Percentiles rank a stretch among this genome's conserved stretches.
Conservation (phyloP, 2,329 filamentous ascomycete genomes). For the Orbilia quercus region DNA sequence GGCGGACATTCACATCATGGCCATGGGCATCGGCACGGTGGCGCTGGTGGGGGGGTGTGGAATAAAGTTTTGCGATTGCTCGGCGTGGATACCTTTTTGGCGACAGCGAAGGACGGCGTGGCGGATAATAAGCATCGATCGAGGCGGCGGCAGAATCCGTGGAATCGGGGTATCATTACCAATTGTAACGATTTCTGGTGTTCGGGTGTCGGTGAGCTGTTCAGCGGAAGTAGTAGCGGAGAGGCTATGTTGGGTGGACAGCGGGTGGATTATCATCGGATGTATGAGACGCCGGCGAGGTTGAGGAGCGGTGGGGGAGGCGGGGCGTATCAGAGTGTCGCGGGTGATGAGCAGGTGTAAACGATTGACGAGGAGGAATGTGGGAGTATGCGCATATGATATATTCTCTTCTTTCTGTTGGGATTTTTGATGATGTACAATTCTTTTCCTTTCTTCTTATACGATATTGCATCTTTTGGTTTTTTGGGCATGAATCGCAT, state of each 20-base stretch:
- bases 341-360: conserved; percentile 64
- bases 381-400: not conserved
- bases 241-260: conserved; percentile 79
- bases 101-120: conserved; percentile 83
- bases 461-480: no score
- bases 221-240: conserved; percentile 68
- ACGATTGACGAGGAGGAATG: not conserved
- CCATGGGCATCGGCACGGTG: conserved; percentile 69
- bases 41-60: conserved; percentile 81
- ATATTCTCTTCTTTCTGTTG: conserved; percentile 2
- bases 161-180: conserved; percentile 80
- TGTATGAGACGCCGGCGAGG: conserved; percentile 82
- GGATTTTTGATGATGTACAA: not conserved
- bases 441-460: not conserved
- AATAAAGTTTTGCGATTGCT: conserved; percentile 73
- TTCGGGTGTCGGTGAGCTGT: conserved; percentile 82
- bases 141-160: conserved; percentile 76
- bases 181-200: conserved; percentile 99
- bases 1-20: conserved; percentile 62
- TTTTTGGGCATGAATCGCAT: no score
- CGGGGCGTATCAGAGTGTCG: conserved; percentile 65
- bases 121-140: conserved; percentile 66
- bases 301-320: conserved; percentile 63
- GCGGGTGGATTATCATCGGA: conserved; percentile 82
- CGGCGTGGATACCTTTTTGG: conserved; percentile 91